Evolutionary conservation across 371 early-diverging fungal genomes (phyloP).

Genomic region (Chytridium lagenaria): DNA sequence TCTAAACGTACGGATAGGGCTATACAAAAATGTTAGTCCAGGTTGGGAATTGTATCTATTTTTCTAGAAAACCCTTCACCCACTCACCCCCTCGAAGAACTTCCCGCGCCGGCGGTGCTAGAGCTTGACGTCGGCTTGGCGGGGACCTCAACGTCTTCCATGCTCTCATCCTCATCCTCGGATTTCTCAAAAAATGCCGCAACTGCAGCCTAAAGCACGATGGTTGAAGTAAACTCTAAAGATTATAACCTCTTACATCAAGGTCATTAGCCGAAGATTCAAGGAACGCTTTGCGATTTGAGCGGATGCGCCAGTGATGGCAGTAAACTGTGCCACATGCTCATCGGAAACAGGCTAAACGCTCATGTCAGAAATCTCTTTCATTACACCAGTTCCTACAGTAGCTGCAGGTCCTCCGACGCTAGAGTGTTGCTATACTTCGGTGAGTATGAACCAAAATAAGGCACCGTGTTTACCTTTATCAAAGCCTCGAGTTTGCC

Average conservation of each 20-base stretch:
- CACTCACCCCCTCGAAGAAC: background rate
- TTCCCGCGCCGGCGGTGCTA: background rate
- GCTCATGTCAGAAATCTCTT: background rate
- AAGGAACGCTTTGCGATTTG: background rate
- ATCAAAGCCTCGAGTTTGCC: slow-evolving; percentile 39
- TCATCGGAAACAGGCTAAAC: slow-evolving; percentile 14
- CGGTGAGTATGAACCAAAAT: too few species aligned
- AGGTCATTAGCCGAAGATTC: background rate
- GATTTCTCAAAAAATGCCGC: background rate
- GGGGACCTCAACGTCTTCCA: background rate
- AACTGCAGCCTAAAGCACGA: background rate
- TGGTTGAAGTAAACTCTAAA: background rate
- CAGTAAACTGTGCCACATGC: background rate
- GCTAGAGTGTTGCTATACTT: too few species aligned
- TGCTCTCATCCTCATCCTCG: background rate
- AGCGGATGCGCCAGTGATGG: background rate
- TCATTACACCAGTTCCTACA: background rate
- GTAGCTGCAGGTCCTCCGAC: too few species aligned
- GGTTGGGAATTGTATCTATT: too few species aligned
- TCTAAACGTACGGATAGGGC: slow-evolving; percentile 5
- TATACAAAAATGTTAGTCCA: background rate
- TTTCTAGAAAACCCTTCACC: background rate
- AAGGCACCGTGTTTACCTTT: slow-evolving; percentile 25
- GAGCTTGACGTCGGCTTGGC: background rate
- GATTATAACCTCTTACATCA: too few species aligned